Evolutionary conservation across 148 eudicot genomes (phyloP).

Genomic region (Persicaria maculosa): DNA sequence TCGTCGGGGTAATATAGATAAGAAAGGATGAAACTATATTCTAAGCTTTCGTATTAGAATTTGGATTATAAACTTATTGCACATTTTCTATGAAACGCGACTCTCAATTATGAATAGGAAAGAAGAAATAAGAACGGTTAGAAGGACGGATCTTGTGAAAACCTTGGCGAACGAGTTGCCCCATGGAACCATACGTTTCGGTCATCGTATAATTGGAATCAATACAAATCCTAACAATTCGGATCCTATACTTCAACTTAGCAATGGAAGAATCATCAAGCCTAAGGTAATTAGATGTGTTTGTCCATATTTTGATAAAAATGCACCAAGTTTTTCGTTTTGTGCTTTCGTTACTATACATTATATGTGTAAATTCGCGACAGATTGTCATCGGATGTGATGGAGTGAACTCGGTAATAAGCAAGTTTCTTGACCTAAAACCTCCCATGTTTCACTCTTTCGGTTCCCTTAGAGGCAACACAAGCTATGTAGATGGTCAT

Average conservation of each 20-base stretch:
- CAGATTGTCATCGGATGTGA: constrained; percentile 56
- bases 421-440: constrained; percentile 33
- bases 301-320: not conserved
- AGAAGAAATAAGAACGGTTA: constrained; percentile 26
- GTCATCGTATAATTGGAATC: constrained; percentile 30
- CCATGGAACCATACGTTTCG: constrained; percentile 30
- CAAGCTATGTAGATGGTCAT: not conserved
- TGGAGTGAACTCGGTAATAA: constrained; percentile 40
- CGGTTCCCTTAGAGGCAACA: not conserved
- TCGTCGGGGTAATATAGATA: not conserved
- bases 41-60: too few relatives aligned
- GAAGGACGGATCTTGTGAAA: constrained; percentile 36
- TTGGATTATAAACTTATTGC: not conserved
- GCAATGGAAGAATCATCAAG: constrained; percentile 27
- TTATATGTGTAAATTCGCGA: not conserved
- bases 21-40: too few relatives aligned
- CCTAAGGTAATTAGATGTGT: constrained; percentile 32
- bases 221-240: constrained; percentile 20
- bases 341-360: not conserved
- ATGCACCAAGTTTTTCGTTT: not conserved
- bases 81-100: not conserved
- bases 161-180: constrained; percentile 44
- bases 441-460: constrained; percentile 7
- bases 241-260: constrained; percentile 28
- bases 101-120: not conserved